phyloP scores from a whole-genome alignment of 805 yeast species.

The Zygotorulaspora florentina region DNA sequence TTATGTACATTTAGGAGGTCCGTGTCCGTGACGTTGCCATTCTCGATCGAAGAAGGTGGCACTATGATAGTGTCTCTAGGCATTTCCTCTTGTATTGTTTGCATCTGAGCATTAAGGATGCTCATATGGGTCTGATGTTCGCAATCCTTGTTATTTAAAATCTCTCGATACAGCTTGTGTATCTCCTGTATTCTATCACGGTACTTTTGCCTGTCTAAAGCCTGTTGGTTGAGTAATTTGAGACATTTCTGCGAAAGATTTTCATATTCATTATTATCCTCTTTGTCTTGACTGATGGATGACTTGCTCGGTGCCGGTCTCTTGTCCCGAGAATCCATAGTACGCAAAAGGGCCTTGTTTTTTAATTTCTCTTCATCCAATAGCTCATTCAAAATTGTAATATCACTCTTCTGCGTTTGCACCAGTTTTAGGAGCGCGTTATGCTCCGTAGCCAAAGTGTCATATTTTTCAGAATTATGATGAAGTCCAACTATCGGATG shows the following conservation, averaged over 20 bases:
- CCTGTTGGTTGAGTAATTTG: slow-evolving; percentile 1
- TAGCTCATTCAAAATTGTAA: slow-evolving; percentile 3
- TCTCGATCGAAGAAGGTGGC: not conserved
- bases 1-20: not conserved
- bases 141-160: slow-evolving; percentile 5
- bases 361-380: slow-evolving; percentile 10
- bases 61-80: too few relatives aligned
- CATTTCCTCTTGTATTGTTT: too few relatives aligned
- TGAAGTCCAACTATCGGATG: not conserved
- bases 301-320: not conserved
- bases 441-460: not conserved
- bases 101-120: not conserved
- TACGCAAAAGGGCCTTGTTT: slow-evolving; percentile 3
- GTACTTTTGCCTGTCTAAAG: slow-evolving; percentile 1
- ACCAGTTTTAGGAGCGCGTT: not conserved
- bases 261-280: not conserved
- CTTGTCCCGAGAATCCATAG: not conserved
- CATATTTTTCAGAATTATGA: not conserved
- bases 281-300: not conserved
- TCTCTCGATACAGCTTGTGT: slow-evolving; percentile 4
- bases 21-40: too few relatives aligned
- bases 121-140: slow-evolving; percentile 2
- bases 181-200: slow-evolving; percentile 1
- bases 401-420: slow-evolving; percentile 6
- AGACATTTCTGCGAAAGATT: slow-evolving; percentile 1